Percentiles rank a stretch among this genome's conserved stretches.
phyloP scores from a whole-genome alignment of 2,329 filamentous ascomycete species.

The Waltergamsia citrina region DNA sequence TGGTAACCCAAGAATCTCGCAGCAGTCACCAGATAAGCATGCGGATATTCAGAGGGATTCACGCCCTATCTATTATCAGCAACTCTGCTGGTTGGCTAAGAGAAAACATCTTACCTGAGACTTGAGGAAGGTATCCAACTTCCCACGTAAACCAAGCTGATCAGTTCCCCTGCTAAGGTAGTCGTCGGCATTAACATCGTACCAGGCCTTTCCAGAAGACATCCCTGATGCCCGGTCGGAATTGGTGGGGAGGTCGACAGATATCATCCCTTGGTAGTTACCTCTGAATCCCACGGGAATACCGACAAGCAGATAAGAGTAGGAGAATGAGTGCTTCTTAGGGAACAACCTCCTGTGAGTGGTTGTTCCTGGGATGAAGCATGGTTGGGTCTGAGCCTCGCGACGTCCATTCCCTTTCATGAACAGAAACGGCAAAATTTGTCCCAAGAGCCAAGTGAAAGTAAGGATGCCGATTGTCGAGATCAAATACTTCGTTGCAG shows the following conservation, averaged over 20 bases:
- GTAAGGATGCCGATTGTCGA: no score
- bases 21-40: constrained; percentile 63
- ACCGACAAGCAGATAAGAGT: constrained; percentile 62
- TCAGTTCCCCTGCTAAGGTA: constrained; percentile 48
- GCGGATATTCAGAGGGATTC: constrained; percentile 50
- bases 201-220: constrained; percentile 37
- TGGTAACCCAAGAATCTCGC: constrained; percentile 59
- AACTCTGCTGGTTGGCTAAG: constrained; percentile 4
- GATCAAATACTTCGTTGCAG: no score
- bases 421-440: not conserved
- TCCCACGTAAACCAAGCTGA: constrained; percentile 47
- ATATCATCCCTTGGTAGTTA: constrained; percentile 44
- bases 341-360: constrained; percentile 60
- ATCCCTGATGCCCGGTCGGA: constrained; percentile 12
- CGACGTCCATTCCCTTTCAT: not conserved
- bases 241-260: no score
- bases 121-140: constrained; percentile 50
- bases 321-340: constrained; percentile 56
- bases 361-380: constrained; percentile 56
- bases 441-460: no score
- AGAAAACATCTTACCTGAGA: constrained; percentile 35
- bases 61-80: constrained; percentile 33
- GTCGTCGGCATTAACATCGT: constrained; percentile 47
- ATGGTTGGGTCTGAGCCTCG: constrained; percentile 19
- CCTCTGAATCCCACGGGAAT: constrained; percentile 56